A percentile compares a stretch with the other conserved stretches of the same genome.
Conservation (phyloP, 352 stramenopile genomes). For the Pythium guiyangense region DNA sequence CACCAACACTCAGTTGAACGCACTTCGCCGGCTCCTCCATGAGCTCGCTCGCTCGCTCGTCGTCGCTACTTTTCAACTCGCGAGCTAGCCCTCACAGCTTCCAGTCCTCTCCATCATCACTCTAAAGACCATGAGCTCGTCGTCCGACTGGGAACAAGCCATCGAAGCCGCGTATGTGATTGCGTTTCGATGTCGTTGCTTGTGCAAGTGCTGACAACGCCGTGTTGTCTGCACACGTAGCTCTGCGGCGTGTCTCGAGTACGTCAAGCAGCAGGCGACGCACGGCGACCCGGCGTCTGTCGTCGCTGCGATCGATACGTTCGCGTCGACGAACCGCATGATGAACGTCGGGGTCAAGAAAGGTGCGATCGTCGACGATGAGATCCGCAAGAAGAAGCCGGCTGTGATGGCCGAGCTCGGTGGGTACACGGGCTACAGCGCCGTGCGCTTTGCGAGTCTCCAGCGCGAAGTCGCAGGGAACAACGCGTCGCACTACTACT, state of each 20-base stretch:
- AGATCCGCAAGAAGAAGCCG: conserved; percentile 32
- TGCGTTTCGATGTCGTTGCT: background rate
- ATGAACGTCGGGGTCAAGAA: conserved; percentile 33
- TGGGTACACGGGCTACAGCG: conserved; percentile 39
- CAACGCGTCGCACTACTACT: conserved; percentile 32
- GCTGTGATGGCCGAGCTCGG: conserved; percentile 37
- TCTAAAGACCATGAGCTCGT: background rate
- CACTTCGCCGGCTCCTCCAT: too few species aligned
- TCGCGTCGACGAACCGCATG: conserved; percentile 21
- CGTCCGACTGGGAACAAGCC: background rate
- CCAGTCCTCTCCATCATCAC: background rate
- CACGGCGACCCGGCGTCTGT: conserved; percentile 29
- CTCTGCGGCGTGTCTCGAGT: conserved; percentile 19
- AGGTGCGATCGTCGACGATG: conserved; percentile 22
- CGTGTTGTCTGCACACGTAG: background rate
- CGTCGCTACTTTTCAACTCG: background rate
- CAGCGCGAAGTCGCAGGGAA: conserved; percentile 28
- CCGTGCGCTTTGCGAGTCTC: conserved; percentile 35
- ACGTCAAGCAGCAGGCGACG: conserved; percentile 28
- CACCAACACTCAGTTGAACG: background rate
- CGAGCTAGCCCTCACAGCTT: background rate
- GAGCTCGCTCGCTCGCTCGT: too few species aligned
- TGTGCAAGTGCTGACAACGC: background rate
- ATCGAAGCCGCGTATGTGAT: background rate
- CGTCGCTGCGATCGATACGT: conserved; percentile 28